Evolutionary conservation across 352 stramenopile genomes (phyloP).

Genomic region (Blastocystis sp.): DNA sequence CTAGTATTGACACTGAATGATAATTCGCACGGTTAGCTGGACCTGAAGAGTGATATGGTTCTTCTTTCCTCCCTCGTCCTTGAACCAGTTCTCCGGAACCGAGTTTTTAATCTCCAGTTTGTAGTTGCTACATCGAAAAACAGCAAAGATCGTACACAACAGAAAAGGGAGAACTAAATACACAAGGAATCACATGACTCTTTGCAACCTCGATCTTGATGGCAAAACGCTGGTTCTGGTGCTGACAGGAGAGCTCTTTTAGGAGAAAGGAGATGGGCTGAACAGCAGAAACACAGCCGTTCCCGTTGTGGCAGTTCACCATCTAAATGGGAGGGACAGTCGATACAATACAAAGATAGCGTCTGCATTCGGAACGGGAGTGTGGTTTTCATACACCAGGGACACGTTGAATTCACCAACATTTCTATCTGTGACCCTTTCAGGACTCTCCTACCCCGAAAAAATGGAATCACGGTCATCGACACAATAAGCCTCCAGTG

Average conservation of each 20-base stretch:
- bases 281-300: slow-evolving; percentile 10
- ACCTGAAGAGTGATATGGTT: slow-evolving; percentile 14
- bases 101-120: slow-evolving; percentile 7
- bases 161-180: background rate
- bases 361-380: background rate
- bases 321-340: background rate
- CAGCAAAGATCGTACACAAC: slow-evolving; percentile 11
- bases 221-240: slow-evolving; percentile 14
- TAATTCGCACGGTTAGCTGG: background rate
- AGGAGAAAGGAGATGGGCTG: background rate
- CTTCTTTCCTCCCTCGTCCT: slow-evolving; percentile 40
- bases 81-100: slow-evolving; percentile 28
- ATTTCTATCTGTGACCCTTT: background rate
- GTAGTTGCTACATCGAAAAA: slow-evolving; percentile 12
- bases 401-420: background rate
- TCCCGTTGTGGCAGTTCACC: background rate
- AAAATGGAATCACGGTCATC: background rate
- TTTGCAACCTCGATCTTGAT: background rate
- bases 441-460: background rate
- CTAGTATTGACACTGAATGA: background rate
- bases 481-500: background rate
- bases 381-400: slow-evolving; percentile 15
- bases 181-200: background rate
- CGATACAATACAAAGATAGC: background rate
- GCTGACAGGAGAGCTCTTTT: background rate